phyloP scores from a whole-genome alignment of 352 stramenopile species.

The Globisporangium barbulae region DNA sequence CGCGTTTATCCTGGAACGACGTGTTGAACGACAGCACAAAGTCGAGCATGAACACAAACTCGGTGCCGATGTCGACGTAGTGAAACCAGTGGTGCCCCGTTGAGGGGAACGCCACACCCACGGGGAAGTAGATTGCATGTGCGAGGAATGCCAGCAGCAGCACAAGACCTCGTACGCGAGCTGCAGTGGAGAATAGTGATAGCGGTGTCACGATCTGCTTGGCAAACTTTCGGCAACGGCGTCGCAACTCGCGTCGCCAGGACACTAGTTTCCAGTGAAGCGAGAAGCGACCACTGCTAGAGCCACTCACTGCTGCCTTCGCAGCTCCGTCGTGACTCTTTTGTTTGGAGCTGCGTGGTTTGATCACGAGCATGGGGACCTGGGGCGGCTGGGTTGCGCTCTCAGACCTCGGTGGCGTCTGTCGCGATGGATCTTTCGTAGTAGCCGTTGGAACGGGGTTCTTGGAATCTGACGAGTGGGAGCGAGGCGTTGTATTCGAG shows the following conservation, averaged over 20 bases:
- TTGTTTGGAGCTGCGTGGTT: neutral
- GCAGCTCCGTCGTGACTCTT: neutral
- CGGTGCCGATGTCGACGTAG: conserved; percentile 6
- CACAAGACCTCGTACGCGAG: conserved; percentile 21
- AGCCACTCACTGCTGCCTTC: neutral
- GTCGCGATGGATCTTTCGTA: neutral
- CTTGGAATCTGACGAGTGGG: neutral
- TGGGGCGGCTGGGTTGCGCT: neutral
- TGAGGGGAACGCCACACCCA: conserved; percentile 32
- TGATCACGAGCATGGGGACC: conserved; percentile 1
- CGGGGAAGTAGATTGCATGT: conserved; percentile 36
- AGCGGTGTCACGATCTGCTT: conserved; percentile 18
- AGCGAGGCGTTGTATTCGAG: neutral
- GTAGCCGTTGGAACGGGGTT: neutral
- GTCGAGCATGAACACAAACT: conserved; percentile 25
- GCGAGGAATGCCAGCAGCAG: conserved; percentile 24
- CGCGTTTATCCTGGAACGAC: conserved; percentile 25
- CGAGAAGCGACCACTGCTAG: neutral
- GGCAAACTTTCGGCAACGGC: neutral
- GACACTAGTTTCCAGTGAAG: neutral
- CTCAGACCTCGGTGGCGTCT: neutral
- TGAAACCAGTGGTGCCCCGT: neutral
- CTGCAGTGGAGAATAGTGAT: conserved; percentile 31
- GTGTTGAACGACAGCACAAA: too few relatives aligned
- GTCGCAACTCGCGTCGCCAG: neutral